Percentiles rank a stretch among this genome's conserved stretches.
phyloP scores from a whole-genome alignment of 1,284 basidiomycete genomes.

The Stereum hirsutum region DNA sequence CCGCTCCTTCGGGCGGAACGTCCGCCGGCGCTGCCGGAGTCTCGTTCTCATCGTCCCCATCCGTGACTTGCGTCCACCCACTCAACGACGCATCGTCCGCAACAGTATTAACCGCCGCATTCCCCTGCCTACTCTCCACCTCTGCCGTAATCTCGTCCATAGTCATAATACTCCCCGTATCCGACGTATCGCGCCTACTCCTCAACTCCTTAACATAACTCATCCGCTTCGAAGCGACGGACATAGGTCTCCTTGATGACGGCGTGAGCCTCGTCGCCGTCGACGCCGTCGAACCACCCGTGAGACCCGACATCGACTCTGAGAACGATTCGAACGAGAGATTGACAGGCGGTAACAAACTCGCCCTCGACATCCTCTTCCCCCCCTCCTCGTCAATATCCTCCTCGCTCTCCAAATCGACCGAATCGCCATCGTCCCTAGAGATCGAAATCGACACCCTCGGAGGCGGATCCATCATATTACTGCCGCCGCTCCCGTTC shows the following conservation, averaged over 20 bases:
- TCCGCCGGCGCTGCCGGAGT: conserved; percentile 15
- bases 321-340: conserved; percentile 72
- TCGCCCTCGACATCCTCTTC: conserved; percentile 30
- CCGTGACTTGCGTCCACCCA: conserved; percentile 59
- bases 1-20: conserved; percentile 30
- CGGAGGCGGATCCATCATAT: conserved; percentile 31
- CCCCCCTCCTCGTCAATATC: conserved; percentile 23
- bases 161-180: conserved; percentile 88
- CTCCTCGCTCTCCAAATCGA: conserved; percentile 44
- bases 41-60: conserved; percentile 31
- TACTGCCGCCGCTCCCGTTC: conserved; percentile 8
- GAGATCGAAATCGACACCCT: conserved; percentile 69
- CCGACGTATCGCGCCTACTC: conserved; percentile 75
- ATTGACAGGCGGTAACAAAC: conserved; percentile 73
- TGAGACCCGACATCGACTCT: conserved; percentile 60
- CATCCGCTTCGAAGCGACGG: conserved; percentile 55
- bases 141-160: conserved; percentile 98
- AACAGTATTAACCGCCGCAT: conserved; percentile 30
- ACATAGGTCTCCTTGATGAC: conserved; percentile 23
- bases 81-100: conserved; percentile 39
- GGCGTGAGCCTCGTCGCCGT: conserved; percentile 16
- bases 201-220: conserved; percentile 74
- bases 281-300: conserved; percentile 22
- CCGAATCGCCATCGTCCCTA: conserved; percentile 53
- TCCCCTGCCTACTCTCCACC: conserved; percentile 74